phyloP scores from a whole-genome alignment of 1,284 basidiomycete genomes.

The Ustilago hordei region DNA sequence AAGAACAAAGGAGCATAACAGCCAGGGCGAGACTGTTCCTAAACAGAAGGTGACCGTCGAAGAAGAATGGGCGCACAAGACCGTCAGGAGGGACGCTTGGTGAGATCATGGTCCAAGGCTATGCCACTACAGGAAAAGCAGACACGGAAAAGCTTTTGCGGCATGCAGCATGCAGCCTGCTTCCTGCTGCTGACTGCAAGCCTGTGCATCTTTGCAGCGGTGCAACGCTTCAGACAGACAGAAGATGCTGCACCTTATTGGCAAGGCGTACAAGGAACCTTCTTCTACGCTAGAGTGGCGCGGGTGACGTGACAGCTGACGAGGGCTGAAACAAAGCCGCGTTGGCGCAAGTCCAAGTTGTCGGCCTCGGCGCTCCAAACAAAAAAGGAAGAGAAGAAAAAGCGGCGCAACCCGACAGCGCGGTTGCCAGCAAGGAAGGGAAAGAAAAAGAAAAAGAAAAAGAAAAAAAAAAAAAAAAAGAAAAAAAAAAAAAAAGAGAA shows the following conservation, averaged over 20 bases:
- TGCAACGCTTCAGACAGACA: not conserved
- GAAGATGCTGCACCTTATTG: not conserved
- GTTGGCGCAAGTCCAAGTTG: not conserved
- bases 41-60: not conserved
- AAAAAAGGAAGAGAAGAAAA: conserved; percentile 8
- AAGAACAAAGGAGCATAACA: not conserved
- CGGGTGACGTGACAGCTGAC: conserved; percentile 9
- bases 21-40: not conserved
- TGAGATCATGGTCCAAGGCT: conserved; percentile 5
- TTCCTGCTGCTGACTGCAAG: not conserved
- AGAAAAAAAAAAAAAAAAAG: too few species aligned
- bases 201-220: not conserved
- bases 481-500: too few species aligned
- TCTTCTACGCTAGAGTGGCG: not conserved
- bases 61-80: not conserved
- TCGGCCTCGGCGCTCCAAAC: conserved; percentile 11
- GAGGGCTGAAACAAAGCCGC: conserved; percentile 1
- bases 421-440: not conserved
- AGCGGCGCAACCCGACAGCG: not conserved
- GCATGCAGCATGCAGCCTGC: not conserved
- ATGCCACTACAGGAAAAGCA: not conserved
- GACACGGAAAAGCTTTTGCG: not conserved
- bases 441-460: not conserved
- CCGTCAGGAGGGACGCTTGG: not conserved
- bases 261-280: not conserved